Evolutionary conservation across 495 filamentous ascomycete species (phyloP).

Genomic region (Aspergillus saccharolyticus): DNA sequence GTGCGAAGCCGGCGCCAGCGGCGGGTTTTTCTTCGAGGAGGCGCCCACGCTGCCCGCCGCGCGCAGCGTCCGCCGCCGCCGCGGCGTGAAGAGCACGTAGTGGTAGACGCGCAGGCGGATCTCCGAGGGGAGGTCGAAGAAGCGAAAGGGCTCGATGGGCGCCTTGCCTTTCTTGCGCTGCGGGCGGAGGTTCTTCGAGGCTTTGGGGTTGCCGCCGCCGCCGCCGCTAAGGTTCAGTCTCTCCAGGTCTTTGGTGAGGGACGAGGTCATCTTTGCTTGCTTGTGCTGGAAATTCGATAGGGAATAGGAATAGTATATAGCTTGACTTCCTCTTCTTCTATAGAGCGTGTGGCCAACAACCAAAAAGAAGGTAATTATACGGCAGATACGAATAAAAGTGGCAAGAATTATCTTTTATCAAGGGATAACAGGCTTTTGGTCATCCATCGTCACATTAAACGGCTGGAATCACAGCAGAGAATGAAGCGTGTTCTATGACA

Average conservation of each 20-base stretch:
- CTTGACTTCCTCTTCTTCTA: too few relatives aligned
- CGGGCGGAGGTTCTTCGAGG: slow-evolving; percentile 14
- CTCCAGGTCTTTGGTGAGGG: slow-evolving; percentile 18
- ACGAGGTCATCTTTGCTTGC: slow-evolving; percentile 14
- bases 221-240: slow-evolving; percentile 11
- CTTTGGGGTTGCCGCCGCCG: slow-evolving; percentile 5
- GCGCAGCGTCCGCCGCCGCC: slow-evolving; percentile 24
- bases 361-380: too few relatives aligned
- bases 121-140: slow-evolving; percentile 74
- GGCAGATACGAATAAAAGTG: slow-evolving; percentile 12
- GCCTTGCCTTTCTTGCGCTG: slow-evolving; percentile 12
- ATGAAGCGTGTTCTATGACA: slow-evolving; percentile 14
- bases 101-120: slow-evolving; percentile 68
- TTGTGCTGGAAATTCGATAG: too few relatives aligned
- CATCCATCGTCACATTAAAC: slow-evolving; percentile 22
- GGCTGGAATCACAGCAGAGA: slow-evolving; percentile 10
- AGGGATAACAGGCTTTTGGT: not conserved
- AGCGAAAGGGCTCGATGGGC: slow-evolving; percentile 51
- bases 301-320: too few relatives aligned
- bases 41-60: slow-evolving; percentile 58
- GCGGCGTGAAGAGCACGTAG: slow-evolving; percentile 51
- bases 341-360: too few relatives aligned
- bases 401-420: not conserved
- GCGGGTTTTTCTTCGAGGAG: slow-evolving; percentile 65
- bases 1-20: slow-evolving; percentile 40